Percentiles rank a stretch among this genome's conserved stretches.
Evolutionary conservation across 2,329 filamentous ascomycete genomes (phyloP).

Genomic region (Phoma sp.): DNA sequence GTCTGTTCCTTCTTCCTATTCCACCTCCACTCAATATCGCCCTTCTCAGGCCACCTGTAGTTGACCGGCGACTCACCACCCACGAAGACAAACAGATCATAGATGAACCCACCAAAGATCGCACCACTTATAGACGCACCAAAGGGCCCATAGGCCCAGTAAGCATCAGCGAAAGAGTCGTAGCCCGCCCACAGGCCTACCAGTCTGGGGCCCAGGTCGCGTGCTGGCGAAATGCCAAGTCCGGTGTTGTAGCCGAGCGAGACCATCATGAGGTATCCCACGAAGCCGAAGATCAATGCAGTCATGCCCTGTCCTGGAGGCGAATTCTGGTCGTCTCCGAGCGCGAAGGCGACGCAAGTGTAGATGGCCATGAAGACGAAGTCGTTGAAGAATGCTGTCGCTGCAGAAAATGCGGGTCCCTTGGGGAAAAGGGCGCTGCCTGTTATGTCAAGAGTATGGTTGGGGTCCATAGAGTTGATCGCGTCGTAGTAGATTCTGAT

Average conservation of each 20-base stretch:
- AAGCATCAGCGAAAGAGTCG: slow-evolving; percentile 44
- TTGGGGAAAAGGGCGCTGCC: slow-evolving; percentile 66
- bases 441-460: slow-evolving; percentile 37
- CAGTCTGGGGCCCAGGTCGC: slow-evolving; percentile 74
- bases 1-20: slow-evolving; percentile 22
- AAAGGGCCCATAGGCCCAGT: slow-evolving; percentile 39
- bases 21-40: slow-evolving; percentile 29
- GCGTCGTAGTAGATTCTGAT: slow-evolving; percentile 53
- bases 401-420: slow-evolving; percentile 63
- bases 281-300: slow-evolving; percentile 48
- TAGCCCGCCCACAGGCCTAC: slow-evolving; percentile 72
- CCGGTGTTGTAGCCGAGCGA: slow-evolving; percentile 39
- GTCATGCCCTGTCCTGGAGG: slow-evolving; percentile 57
- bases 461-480: slow-evolving; percentile 65
- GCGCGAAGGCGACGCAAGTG: slow-evolving; percentile 72
- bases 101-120: slow-evolving; percentile 36
- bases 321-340: slow-evolving; percentile 58
- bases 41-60: slow-evolving; percentile 35
- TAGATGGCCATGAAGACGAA: slow-evolving; percentile 70
- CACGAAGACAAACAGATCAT: slow-evolving; percentile 41
- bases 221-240: slow-evolving; percentile 68
- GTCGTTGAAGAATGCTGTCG: slow-evolving; percentile 73
- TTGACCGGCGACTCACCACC: slow-evolving; percentile 40
- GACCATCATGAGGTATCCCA: slow-evolving; percentile 33
- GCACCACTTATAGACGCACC: slow-evolving; percentile 34